Evolutionary conservation across 2,329 filamentous ascomycete species (phyloP).

Genomic region (Ascochyta fabae): DNA sequence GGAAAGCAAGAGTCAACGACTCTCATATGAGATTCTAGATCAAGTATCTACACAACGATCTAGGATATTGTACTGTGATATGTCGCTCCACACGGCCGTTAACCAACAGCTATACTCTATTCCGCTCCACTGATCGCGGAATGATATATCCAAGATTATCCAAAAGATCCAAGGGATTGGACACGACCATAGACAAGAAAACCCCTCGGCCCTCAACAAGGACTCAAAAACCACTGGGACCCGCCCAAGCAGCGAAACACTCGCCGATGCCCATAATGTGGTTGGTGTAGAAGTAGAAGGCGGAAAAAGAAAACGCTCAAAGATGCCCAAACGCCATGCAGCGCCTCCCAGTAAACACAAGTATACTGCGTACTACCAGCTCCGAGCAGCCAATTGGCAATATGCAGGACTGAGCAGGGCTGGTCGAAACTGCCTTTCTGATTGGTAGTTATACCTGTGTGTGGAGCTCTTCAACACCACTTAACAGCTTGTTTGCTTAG

Average conservation of each 20-base stretch:
- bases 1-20: not conserved
- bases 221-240: conserved; percentile 35
- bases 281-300: conserved; percentile 13
- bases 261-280: conserved; percentile 20
- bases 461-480: too few species aligned
- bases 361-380: not conserved
- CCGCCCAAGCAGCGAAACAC: conserved; percentile 36
- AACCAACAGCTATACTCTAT: not conserved
- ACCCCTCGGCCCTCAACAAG: conserved; percentile 2
- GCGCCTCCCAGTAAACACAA: not conserved
- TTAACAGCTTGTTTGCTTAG: too few species aligned
- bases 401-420: too few species aligned
- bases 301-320: conserved; percentile 1
- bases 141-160: not conserved
- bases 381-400: too few species aligned
- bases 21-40: conserved; percentile 1
- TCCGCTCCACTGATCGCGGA: not conserved
- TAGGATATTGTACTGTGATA: conserved; percentile 12
- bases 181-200: conserved; percentile 1
- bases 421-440: too few species aligned
- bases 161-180: not conserved
- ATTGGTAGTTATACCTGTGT: too few species aligned
- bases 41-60: conserved; percentile 11
- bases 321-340: conserved; percentile 3
- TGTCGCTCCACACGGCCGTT: conserved; percentile 8